Percentiles rank a stretch among this genome's conserved stretches.
phyloP scores from a whole-genome alignment of 805 yeast species.

The Nakazawaea ambrosiae region DNA sequence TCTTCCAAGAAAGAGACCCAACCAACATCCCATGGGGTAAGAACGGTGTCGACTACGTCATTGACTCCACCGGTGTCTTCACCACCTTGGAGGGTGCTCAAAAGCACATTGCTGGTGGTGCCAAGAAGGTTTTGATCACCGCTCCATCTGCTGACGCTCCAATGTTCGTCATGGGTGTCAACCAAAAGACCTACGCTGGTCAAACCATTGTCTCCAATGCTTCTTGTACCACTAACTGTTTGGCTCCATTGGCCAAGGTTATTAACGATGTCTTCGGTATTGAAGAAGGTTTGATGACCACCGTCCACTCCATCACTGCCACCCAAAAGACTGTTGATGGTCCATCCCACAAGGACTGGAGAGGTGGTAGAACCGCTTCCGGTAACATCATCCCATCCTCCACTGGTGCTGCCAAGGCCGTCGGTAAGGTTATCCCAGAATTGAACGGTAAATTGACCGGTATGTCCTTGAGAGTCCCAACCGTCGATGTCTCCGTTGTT shows the following conservation, averaged over 20 bases:
- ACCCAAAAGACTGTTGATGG: conserved; percentile 96
- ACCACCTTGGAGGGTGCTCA: conserved; percentile 74
- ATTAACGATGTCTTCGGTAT: conserved; percentile 81
- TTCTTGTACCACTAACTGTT: conserved; percentile 93
- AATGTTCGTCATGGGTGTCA: conserved; percentile 92
- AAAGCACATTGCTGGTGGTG: conserved; percentile 85
- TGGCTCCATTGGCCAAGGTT: conserved; percentile 91
- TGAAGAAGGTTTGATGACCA: conserved; percentile 92
- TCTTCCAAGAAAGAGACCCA: conserved; percentile 82
- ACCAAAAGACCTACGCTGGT: conserved; percentile 69
- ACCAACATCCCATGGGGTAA: conserved; percentile 83
- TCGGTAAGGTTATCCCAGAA: conserved; percentile 89
- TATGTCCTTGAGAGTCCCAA: conserved; percentile 90
- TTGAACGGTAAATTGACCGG: conserved; percentile 92
- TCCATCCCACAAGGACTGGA: conserved; percentile 97
- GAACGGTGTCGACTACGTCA: conserved; percentile 75
- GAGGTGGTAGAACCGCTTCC: conserved; percentile 96
- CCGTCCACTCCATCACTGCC: conserved; percentile 93
- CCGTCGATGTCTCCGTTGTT: conserved; percentile 88
- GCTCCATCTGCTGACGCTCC: conserved; percentile 94
- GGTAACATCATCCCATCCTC: conserved; percentile 94
- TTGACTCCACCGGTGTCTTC: conserved; percentile 95
- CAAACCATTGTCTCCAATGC: conserved; percentile 84
- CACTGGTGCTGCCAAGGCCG: conserved; percentile 98
- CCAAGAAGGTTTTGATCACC: conserved; percentile 90